phyloP scores from a whole-genome alignment of 1,139 yeast species.

The Blastobotrys persicus region DNA sequence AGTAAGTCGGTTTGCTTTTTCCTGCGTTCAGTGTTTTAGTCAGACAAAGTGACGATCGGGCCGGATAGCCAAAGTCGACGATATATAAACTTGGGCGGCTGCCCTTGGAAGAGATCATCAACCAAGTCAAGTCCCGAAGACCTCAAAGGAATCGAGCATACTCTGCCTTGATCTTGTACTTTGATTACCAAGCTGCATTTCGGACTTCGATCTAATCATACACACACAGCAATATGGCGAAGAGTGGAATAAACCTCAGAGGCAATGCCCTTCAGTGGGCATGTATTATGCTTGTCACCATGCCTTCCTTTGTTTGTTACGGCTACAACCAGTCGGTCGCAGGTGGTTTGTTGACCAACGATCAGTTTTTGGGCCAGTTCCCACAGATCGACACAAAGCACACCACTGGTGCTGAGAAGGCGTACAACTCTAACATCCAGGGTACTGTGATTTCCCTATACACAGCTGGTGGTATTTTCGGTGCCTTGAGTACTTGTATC shows the following conservation, averaged over 20 bases:
- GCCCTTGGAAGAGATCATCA: background rate
- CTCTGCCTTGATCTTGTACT: no score
- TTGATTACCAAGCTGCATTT: no score
- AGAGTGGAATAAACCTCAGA: slow-evolving; percentile 4
- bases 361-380: slow-evolving; percentile 42
- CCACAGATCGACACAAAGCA: slow-evolving; percentile 40
- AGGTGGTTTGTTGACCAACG: slow-evolving; percentile 45
- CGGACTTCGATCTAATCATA: background rate
- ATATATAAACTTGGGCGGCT: background rate
- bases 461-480: slow-evolving; percentile 69
- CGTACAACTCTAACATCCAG: slow-evolving; percentile 25
- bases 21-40: background rate
- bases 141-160: background rate
- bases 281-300: slow-evolving; percentile 15
- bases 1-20: no score
- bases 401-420: slow-evolving; percentile 19
- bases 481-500: slow-evolving; percentile 61
- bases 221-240: background rate
- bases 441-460: slow-evolving; percentile 47
- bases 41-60: background rate
- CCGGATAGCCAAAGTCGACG: background rate
- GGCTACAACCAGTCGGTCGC: slow-evolving; percentile 54
- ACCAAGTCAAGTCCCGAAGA: background rate
- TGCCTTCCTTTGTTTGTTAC: slow-evolving; percentile 27
- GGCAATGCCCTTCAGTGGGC: slow-evolving; percentile 14